Evolutionary conservation across 192 early-diverging fungal species (phyloP).

Genomic region (Entomortierella parvispora): DNA sequence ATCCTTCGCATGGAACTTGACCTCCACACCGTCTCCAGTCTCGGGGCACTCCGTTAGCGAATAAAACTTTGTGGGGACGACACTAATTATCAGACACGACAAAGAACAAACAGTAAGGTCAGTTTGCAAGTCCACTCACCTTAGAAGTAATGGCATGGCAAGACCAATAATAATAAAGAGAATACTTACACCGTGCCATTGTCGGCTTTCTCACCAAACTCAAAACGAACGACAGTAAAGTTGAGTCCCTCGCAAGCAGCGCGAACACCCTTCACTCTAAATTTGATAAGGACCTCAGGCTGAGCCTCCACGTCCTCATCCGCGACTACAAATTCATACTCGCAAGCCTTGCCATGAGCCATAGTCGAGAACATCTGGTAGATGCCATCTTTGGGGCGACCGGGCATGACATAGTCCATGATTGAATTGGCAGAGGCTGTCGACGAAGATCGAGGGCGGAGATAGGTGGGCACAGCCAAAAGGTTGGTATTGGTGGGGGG

Average conservation of each 20-base stretch:
- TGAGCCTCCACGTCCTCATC: constrained; percentile 44
- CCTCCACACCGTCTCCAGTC: constrained; percentile 22
- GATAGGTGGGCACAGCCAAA: constrained; percentile 35
- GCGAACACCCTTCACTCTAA: constrained; percentile 43
- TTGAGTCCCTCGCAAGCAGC: constrained; percentile 45
- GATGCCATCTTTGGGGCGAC: constrained; percentile 43
- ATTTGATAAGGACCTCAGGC: constrained; percentile 47
- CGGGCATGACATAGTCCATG: constrained; percentile 48
- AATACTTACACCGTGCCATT: constrained; percentile 39
- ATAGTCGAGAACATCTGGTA: constrained; percentile 47
- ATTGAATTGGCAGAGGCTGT: constrained; percentile 44
- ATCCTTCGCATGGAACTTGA: constrained; percentile 43
- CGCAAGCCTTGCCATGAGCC: constrained; percentile 37
- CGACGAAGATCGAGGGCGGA: constrained; percentile 47
- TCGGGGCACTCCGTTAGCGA: constrained; percentile 29
- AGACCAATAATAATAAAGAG: background rate
- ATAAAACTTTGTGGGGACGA: constrained; percentile 46
- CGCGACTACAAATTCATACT: constrained; percentile 49
- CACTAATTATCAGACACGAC: constrained; percentile 11
- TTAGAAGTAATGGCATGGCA: background rate
- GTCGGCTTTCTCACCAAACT: constrained; percentile 48
- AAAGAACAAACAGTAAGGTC: background rate
- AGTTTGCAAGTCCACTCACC: background rate
- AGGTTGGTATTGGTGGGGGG: constrained; percentile 10
- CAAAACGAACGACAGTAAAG: constrained; percentile 44